A percentile compares a stretch with the other conserved stretches of the same genome.
Conservation (phyloP, 108 stramenopile genomes). For the Epithemia pelagica region DNA sequence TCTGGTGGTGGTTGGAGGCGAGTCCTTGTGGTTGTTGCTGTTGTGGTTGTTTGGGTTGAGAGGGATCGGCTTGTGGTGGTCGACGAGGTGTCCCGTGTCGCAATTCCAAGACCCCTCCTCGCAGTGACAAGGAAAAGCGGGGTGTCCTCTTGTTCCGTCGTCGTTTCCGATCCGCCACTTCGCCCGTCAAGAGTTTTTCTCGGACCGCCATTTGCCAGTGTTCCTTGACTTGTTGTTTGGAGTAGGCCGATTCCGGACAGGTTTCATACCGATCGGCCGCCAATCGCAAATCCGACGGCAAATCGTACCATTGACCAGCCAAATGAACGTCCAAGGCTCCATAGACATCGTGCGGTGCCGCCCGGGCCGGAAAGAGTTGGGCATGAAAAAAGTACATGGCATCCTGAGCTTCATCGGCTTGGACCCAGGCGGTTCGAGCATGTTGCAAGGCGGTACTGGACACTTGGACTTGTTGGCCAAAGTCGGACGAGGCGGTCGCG, state of each 20-base stretch:
- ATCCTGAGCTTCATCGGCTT: constrained; percentile 84
- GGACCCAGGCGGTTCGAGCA: constrained; percentile 53
- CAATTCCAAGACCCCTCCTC: constrained; percentile 59
- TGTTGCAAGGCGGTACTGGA: constrained; percentile 59
- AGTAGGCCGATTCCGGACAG: constrained; percentile 45
- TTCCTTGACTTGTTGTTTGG: constrained; percentile 36
- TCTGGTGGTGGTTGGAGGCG: not conserved
- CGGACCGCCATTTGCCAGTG: constrained; percentile 71
- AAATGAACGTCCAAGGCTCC: constrained; percentile 58
- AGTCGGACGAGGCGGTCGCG: constrained; percentile 24
- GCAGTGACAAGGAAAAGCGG: constrained; percentile 36
- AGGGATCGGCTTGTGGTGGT: not conserved
- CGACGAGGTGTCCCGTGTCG: constrained; percentile 56
- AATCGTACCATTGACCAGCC: constrained; percentile 46
- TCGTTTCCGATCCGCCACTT: constrained; percentile 36
- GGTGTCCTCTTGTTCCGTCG: constrained; percentile 27
- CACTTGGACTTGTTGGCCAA: constrained; percentile 31
- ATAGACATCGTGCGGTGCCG: constrained; percentile 65
- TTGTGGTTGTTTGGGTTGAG: too few relatives aligned
- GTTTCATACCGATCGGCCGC: constrained; percentile 55
- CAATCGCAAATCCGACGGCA: constrained; percentile 62
- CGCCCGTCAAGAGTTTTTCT: constrained; percentile 67
- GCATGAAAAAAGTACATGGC: constrained; percentile 82
- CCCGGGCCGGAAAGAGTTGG: constrained; percentile 50
- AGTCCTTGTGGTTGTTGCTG: too few relatives aligned